These are phyloP conservation scores for Claviceps spartinae DNA, from an alignment of 2,329 filamentous ascomycete genomes.

Conservation along the genomic window DNA sequence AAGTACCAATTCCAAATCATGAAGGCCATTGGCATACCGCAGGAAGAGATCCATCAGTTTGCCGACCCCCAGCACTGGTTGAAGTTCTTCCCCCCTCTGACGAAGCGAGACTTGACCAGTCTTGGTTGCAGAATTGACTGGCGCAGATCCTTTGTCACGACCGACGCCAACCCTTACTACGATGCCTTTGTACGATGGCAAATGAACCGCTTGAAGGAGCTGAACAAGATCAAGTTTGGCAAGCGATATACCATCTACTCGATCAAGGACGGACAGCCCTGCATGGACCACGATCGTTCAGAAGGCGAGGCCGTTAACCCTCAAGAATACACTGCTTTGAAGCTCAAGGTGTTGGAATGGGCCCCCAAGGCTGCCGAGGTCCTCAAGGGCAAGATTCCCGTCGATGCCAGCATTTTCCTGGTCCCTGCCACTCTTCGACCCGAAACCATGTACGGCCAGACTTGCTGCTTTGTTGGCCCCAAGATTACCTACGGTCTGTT, in stretches of 20 bases:
- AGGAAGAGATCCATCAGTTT: slow-evolving; percentile 84
- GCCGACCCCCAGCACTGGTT: slow-evolving; percentile 89
- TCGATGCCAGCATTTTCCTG: slow-evolving; percentile 70
- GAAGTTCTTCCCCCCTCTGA: slow-evolving; percentile 57
- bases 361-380: slow-evolving; percentile 57
- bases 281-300: slow-evolving; percentile 34
- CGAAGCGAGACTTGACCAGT: slow-evolving; percentile 61
- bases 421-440: slow-evolving; percentile 84
- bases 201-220: slow-evolving; percentile 80
- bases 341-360: slow-evolving; percentile 86
- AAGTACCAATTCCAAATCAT: slow-evolving; percentile 97
- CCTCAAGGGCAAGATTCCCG: slow-evolving; percentile 65
- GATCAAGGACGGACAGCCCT: slow-evolving; percentile 31
- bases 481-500: slow-evolving; percentile 83
- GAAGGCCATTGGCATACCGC: slow-evolving; percentile 76
- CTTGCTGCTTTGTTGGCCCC: slow-evolving; percentile 87
- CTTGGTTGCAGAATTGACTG: slow-evolving; percentile 86
- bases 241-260: slow-evolving; percentile 85
- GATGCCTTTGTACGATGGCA: slow-evolving; percentile 95
- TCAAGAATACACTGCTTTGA: slow-evolving; percentile 87
- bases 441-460: slow-evolving; percentile 98
- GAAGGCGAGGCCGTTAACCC: slow-evolving; percentile 44
- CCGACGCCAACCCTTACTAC: slow-evolving; percentile 92
- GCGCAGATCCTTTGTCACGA: slow-evolving; percentile 86
- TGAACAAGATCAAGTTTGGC: slow-evolving; percentile 87